Evolutionary conservation across 495 filamentous ascomycete genomes (phyloP), one percentile per base, ranked within the genome.

Genomic region (Penicillium robsamsonii): DNA sequence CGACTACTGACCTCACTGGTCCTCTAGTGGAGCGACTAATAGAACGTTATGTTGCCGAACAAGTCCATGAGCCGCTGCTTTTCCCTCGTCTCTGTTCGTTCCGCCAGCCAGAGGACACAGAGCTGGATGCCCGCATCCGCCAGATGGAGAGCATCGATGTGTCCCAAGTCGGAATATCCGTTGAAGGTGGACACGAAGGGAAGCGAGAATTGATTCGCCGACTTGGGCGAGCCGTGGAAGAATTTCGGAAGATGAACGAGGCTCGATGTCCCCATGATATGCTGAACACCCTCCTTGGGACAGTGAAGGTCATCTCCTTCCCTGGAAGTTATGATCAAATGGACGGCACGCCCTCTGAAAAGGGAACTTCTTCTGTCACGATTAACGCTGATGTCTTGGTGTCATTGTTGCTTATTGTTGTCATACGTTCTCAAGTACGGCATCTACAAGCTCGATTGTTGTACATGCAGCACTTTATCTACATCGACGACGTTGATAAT

Each of bases 341-440:
- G 27, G 72, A 75, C 31, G 50, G 64, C 1, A 51, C 65, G 0
- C 61, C 70, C 9, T 79, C 76, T 6, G 87, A 90, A 67, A 90
- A 90, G 67, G 70, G 75, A 29, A 71, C 69, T 29, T 73, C 81
- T 1, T 74, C 84, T 29, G 76, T 96, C 55, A 95, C 91, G 0
- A 89, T 97, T 64, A 97, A 97, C 67, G 95, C 95, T 1, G 95
- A 99, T 77, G 90, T 93, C 2, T 75, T 99, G 20, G 95, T 99
- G 1, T 97, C 93, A 0, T 74, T 99, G 55, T 80, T 99, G 17
- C 78, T 99, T 17, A 81, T 96, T 50, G 91, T 99, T 22, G 90
- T 97, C 20, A 97, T 99, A 51, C 82, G 96, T 60, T 89, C 92
- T 37, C 89, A 96, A 62, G 84, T 96, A 13, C 86, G 89, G 46